These are phyloP conservation scores for Candida tibetensis DNA, from an alignment of 805 yeast genomes.

Conservation along the genomic window DNA sequence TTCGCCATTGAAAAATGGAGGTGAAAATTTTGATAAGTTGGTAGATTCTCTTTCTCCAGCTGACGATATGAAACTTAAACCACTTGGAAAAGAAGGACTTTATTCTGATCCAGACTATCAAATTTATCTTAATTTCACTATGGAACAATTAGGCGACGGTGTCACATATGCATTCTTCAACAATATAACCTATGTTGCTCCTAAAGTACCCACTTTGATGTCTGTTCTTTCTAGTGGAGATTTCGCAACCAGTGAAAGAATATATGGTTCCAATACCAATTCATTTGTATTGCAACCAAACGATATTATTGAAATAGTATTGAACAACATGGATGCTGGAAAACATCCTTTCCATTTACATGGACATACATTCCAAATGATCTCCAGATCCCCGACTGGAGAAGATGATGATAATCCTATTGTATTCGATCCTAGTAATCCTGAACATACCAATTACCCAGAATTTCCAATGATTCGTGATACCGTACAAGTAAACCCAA, in stretches of 20 bases:
- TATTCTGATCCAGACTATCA: slow-evolving; percentile 60
- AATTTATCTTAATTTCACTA: slow-evolving; percentile 55
- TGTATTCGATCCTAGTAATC: slow-evolving; percentile 44
- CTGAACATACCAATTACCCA: slow-evolving; percentile 44
- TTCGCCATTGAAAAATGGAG: slow-evolving; percentile 21
- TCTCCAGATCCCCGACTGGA: slow-evolving; percentile 50
- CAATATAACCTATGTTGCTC: slow-evolving; percentile 58
- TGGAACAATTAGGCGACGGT: slow-evolving; percentile 73
- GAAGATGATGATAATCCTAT: slow-evolving; percentile 56
- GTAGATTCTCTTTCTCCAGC: slow-evolving; percentile 24
- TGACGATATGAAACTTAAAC: slow-evolving; percentile 79
- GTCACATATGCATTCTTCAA: slow-evolving; percentile 76
- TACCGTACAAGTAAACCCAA: slow-evolving; percentile 63
- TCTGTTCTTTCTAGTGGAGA: slow-evolving; percentile 57
- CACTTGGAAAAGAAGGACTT: slow-evolving; percentile 51
- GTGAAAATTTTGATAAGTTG: slow-evolving; percentile 39
- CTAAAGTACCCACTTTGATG: slow-evolving; percentile 68
- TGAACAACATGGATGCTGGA: slow-evolving; percentile 78
- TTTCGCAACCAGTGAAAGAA: slow-evolving; percentile 50
- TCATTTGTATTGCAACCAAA: slow-evolving; percentile 56
- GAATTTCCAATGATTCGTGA: slow-evolving; percentile 67
- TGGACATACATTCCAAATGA: slow-evolving; percentile 67
- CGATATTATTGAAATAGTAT: slow-evolving; percentile 69
- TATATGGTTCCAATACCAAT: slow-evolving; percentile 74
- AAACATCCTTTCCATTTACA: slow-evolving; percentile 79